Evolutionary conservation across 1,284 basidiomycete species (phyloP), one percentile per base, ranked within the genome.

Genomic region (Tilletiopsis washingtonensis): DNA sequence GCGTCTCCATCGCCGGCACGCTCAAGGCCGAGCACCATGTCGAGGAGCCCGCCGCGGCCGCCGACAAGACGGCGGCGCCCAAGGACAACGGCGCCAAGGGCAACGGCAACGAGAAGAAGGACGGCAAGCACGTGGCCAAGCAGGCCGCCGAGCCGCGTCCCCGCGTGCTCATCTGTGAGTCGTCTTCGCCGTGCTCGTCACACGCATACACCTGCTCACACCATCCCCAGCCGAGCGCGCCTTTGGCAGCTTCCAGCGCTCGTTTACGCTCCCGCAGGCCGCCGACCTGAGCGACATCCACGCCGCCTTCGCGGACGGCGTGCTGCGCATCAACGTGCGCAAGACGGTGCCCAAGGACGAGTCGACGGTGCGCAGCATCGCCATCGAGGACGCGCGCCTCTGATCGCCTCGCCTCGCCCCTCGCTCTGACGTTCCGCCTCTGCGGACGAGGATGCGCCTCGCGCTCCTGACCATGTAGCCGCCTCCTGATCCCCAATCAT

Each of bases 201-300:
- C 25, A 25, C 42, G 17, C 47, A 6, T 44, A 5, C 54, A 57
- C 4, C 56, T 56, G 1, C 45, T 36, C 15, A 50, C 54, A 23
- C 55, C 62, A 4, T 52, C 61, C 20, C 48, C 62, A 21, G 54
- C 57, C 20, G 62, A 64, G 51, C 55, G 62, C 24, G 48, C 57
- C 29, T 64, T 50, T 15, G 62, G 62, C 39, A 49, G 46, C 20
- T 64, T 64, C 57, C 53, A 54, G 48, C 59, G 62, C 43, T 56
- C 60, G 37, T 64, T 62, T 44, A 59, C 56, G 2, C 49, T 64
- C 27, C 62, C 62, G 32, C 20, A 47, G 23, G 53, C 53, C 1
- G 61, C 58, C 46, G 49, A 64, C 40, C 40, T 59, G 36, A 26
- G 49, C 6, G 51, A 64, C 45, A 46, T 53, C 39, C 12, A 49